Conservation (phyloP, 2,329 filamentous ascomycete genomes). For the Aureobasidium uvarum region DNA sequence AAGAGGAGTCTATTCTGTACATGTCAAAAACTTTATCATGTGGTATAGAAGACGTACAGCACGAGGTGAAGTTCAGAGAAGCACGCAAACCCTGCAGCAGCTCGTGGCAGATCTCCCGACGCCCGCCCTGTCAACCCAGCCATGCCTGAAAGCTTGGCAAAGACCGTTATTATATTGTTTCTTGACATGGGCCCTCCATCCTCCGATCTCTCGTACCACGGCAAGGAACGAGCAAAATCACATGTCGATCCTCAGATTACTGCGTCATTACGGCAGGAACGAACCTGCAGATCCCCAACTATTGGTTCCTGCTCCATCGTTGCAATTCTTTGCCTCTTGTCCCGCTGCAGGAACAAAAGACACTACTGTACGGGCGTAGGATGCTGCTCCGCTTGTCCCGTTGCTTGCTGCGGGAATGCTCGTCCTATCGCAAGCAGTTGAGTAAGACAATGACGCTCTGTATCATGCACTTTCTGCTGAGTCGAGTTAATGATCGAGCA, state of each 20-base stretch:
- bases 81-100: slow-evolving; percentile 14
- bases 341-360: slow-evolving; percentile 12
- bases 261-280: slow-evolving; percentile 15
- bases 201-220: slow-evolving; percentile 11
- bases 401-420: neutral
- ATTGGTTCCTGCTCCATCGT: slow-evolving; percentile 17
- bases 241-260: slow-evolving; percentile 3
- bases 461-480: neutral
- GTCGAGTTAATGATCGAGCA: slow-evolving; percentile 9
- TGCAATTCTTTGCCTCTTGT: neutral
- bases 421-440: slow-evolving; percentile 15
- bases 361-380: slow-evolving; percentile 11
- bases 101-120: slow-evolving; percentile 13
- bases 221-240: slow-evolving; percentile 16
- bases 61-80: slow-evolving; percentile 19
- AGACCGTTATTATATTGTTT: slow-evolving; percentile 19
- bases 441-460: slow-evolving; percentile 22
- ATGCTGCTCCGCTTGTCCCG: neutral
- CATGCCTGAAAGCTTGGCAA: slow-evolving; percentile 15
- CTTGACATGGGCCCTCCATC: neutral
- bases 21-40: slow-evolving; percentile 4
- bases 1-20: neutral
- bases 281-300: slow-evolving; percentile 22
- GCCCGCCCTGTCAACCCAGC: slow-evolving; percentile 14
- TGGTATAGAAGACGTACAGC: neutral